Base-by-base conservation (phyloP, 257 asterid species). In the Phtheirospermum japonicum region DNA sequence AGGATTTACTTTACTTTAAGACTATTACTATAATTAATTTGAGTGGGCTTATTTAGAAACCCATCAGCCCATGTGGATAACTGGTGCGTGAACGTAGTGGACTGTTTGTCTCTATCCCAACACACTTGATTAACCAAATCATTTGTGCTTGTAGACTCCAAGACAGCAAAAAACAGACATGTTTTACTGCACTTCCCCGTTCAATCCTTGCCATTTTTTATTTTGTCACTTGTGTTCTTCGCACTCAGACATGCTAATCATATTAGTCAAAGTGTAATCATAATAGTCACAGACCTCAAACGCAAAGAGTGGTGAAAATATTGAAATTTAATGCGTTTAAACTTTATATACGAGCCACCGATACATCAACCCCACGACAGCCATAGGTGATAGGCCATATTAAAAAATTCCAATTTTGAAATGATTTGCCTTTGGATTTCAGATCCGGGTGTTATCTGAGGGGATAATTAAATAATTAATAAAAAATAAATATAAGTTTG, bases 91-190 rank as follows among this genome's bases (percentile, higher is more conserved):
- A 1, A 23, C 18, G 51, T 17, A 13, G 51, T 61, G 70, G 70
- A 46, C 39, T 63, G 66, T 64, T 40, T 63, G 67, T 63, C 60
- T 58, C 46, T 20, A n/a, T 70, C 28, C 75, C 42, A 51, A 69
- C 63, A 68, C 30, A 51, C 56, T 28, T 64, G n/a, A 13, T 43
- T 63, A n/a, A 64, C 9, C 39, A 13, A 58, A 49, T 57, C 19
- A 59, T 50, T 65, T 59, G n/a, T 65, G 62, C 55, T 48, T 17
- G 59, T 20, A 10, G 5, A 59, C 46, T 66, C 57, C 59, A 13
- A 33, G 60, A 59, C 72, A 55, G 28, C 28, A 23, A 3, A 1
- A 23, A 23, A 23, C 28, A 23, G 2, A 28, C 73, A 66, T 51
- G 8, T 9, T 19, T 20, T 6, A 7, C 9, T 19, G 36, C 48